Conservation (phyloP, 371 early-diverging fungal genomes). For the Mucor sp. region DNA sequence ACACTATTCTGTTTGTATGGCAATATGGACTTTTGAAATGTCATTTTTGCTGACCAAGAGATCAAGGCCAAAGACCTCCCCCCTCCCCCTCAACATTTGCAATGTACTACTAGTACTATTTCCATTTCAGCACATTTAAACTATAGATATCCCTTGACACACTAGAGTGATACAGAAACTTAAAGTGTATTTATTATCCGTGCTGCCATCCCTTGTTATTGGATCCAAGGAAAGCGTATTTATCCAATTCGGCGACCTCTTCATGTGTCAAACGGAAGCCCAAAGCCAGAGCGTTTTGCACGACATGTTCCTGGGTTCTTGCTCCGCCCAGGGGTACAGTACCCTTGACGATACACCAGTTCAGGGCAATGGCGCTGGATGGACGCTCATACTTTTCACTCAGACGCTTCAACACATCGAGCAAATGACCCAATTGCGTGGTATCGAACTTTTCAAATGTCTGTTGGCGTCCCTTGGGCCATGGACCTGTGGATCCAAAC, state of each 20-base stretch:
- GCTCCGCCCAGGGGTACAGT: slow-evolving; percentile 61
- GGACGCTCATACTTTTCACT: slow-evolving; percentile 30
- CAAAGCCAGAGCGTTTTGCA: slow-evolving; percentile 49
- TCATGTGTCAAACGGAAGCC: slow-evolving; percentile 53
- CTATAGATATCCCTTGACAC: too few species aligned
- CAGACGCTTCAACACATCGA: slow-evolving; percentile 29
- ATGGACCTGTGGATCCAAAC: slow-evolving; percentile 47
- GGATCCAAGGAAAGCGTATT: slow-evolving; percentile 44
- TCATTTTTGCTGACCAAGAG: too few species aligned
- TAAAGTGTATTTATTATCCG: slow-evolving; percentile 34
- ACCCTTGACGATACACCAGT: slow-evolving; percentile 54
- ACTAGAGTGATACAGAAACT: too few species aligned
- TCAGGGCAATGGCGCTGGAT: slow-evolving; percentile 44
- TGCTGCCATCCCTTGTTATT: slow-evolving; percentile 48
- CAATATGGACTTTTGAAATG: too few species aligned
- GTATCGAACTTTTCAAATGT: slow-evolving; percentile 29
- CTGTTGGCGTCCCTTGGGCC: slow-evolving; percentile 27
- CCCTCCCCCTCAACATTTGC: too few species aligned
- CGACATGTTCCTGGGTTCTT: slow-evolving; percentile 51
- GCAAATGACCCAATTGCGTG: slow-evolving; percentile 24
- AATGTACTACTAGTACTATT: too few species aligned
- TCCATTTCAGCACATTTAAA: too few species aligned
- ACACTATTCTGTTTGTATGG: too few species aligned
- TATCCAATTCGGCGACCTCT: slow-evolving; percentile 51
- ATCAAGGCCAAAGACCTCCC: too few species aligned